Evolutionary conservation across 2,329 filamentous ascomycete species (phyloP), one percentile per base, ranked within the genome.

Genomic region (Pseudocercospora fijiensis): DNA sequence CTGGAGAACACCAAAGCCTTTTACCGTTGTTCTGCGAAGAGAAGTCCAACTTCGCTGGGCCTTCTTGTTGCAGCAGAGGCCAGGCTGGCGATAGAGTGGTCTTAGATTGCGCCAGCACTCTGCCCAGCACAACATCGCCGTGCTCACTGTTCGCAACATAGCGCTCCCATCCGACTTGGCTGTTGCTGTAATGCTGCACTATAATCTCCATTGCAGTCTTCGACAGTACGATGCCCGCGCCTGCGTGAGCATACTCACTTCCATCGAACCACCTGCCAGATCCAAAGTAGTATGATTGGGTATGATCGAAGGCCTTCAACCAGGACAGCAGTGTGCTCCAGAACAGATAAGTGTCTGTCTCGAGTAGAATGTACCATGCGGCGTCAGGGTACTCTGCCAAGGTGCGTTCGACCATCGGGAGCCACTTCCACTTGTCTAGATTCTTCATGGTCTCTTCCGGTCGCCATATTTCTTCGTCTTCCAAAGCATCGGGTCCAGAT

Each of bases 291-390:
- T 80, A 64, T 16, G 77, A 76, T 5, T 68, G 65, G 4, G 73
- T 72, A 7, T 78, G 76, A 60, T 83, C 77, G 65, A 82, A 78
- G 20, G 76, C 78, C 18, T 76, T 76, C 16, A 84, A 75, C 61
- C 81, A 78, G 4, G 77, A 77, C 58, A 82, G 81, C 49, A 78
- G 51, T 41, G 74, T 78, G 49, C 73, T 70, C 77, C 77, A 79
- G 20, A 77, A 70, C 9, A 80, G 65, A 64, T 77, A 83, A 45
- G 82, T 84, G 67, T 84, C 82, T 1, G 80, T 80, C 64, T 84
- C 82, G 47, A 82, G 77, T 67, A 85, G 84, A 58, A 85, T 78
- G 66, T 82, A 85, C 78, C 83, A 84, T 56, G 80, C 77, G 60
- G 77, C 78, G 28, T 77, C 73, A 0, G 82, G 82, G 45, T 79